A percentile compares a stretch with the other conserved stretches of the same genome.
Evolutionary conservation across 129 eudicot species (phyloP).

Genomic region (Silybum marianum): DNA sequence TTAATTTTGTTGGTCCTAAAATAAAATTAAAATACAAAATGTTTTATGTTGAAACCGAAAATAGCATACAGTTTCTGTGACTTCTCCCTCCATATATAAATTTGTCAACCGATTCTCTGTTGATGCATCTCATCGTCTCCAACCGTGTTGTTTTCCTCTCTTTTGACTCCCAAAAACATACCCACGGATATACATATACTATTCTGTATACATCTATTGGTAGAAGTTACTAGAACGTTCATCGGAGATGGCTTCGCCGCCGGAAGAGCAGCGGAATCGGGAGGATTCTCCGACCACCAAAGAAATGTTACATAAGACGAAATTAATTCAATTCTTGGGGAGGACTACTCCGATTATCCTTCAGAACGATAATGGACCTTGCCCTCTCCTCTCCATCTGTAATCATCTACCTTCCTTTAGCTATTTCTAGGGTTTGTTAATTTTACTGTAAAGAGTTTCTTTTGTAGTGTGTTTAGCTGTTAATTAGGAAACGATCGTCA

Average conservation of each 20-base stretch:
- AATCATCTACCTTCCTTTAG: constrained; percentile 10
- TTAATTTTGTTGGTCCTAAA: too few relatives aligned
- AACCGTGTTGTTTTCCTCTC: constrained; percentile 16
- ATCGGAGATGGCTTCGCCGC: constrained; percentile 41
- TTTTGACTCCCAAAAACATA: constrained; percentile 24
- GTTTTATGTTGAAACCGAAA: neutral
- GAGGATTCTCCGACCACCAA: constrained; percentile 31
- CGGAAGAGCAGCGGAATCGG: constrained; percentile 40
- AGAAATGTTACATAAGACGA: constrained; percentile 69
- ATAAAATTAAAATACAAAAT: neutral
- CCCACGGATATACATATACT: constrained; percentile 5
- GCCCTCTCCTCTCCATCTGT: constrained; percentile 97
- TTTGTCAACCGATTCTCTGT: constrained; percentile 12
- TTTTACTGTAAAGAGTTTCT: neutral
- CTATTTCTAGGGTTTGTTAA: constrained; percentile 40
- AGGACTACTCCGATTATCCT: constrained; percentile 72
- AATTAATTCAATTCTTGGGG: constrained; percentile 69
- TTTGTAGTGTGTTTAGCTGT: neutral
- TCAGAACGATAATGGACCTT: constrained; percentile 97
- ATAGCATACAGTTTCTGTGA: constrained; percentile 3
- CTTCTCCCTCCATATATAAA: constrained; percentile 23
- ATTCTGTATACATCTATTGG: neutral
- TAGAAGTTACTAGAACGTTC: constrained; percentile 22
- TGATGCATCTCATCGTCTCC: constrained; percentile 29
- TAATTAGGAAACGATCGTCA: constrained; percentile 7